A percentile compares a stretch with the other conserved stretches of the same genome.
phyloP scores from a whole-genome alignment of 2,329 filamentous ascomycete genomes.

The Onygenales sp. region DNA sequence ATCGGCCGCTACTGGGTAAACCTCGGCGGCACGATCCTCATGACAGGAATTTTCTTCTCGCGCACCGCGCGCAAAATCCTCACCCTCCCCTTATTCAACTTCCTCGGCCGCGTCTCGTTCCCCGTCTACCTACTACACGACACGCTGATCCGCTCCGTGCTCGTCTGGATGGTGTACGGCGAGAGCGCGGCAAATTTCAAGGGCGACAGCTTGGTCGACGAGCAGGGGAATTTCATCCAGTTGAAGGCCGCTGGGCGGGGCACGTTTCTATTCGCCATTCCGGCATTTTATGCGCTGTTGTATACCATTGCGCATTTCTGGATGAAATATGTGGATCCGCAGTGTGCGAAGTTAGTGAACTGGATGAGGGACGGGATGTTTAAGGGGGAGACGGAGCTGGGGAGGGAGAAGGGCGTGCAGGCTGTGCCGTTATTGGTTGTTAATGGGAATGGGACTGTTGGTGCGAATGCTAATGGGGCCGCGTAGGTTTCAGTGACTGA shows the following conservation, averaged over 20 bases:
- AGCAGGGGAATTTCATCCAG: slow-evolving; percentile 5
- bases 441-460: background rate
- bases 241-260: background rate
- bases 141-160: slow-evolving; percentile 14
- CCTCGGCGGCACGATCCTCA: slow-evolving; percentile 14
- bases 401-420: background rate
- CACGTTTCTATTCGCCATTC: slow-evolving; percentile 6
- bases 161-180: slow-evolving; percentile 17
- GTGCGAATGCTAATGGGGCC: background rate
- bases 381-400: slow-evolving; percentile 2
- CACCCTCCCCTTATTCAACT: slow-evolving; percentile 15
- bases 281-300: slow-evolving; percentile 8
- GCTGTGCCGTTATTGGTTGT: background rate
- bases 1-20: slow-evolving; percentile 16
- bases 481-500: background rate
- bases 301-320: slow-evolving; percentile 10
- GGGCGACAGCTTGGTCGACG: background rate
- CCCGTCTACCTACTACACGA: slow-evolving; percentile 20
- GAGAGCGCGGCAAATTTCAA: background rate
- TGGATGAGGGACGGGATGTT: slow-evolving; percentile 8
- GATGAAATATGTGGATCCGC: slow-evolving; percentile 9
- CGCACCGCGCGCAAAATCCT: slow-evolving; percentile 11
- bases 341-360: slow-evolving; percentile 7
- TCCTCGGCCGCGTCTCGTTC: slow-evolving; percentile 18
- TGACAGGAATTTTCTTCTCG: slow-evolving; percentile 16